phyloP scores from a whole-genome alignment of 2,329 filamentous ascomycete genomes.

The Pseudogymnoascus sp. region DNA sequence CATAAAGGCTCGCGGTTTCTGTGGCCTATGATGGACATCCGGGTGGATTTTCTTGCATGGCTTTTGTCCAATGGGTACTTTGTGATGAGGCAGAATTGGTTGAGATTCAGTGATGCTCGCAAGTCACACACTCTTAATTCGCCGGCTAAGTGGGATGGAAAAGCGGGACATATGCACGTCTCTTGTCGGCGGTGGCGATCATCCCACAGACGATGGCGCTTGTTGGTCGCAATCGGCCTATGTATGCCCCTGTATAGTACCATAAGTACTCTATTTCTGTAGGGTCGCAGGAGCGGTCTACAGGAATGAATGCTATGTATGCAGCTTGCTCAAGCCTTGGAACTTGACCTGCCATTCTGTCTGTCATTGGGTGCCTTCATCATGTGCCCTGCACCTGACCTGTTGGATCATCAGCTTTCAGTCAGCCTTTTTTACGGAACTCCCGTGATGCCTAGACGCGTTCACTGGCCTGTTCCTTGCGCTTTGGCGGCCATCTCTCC shows the following conservation, averaged over 20 bases:
- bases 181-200: constrained; percentile 9
- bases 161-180: background rate
- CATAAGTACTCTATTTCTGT: constrained; percentile 5
- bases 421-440: constrained; percentile 5
- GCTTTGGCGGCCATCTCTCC: background rate
- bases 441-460: constrained; percentile 8
- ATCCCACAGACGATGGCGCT: constrained; percentile 8
- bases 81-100: constrained; percentile 2
- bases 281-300: constrained; percentile 1
- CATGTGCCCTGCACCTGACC: constrained; percentile 1
- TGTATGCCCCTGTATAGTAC: background rate
- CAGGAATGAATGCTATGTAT: background rate
- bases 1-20: background rate
- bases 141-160: background rate
- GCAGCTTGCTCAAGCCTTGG: background rate
- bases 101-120: background rate
- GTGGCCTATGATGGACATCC: background rate
- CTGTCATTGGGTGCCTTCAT: constrained; percentile 6
- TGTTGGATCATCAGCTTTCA: constrained; percentile 3
- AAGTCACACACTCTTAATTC: constrained; percentile 10
- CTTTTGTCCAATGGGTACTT: constrained; percentile 5
- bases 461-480: background rate
- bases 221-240: background rate
- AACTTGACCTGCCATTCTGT: background rate
- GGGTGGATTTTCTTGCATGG: background rate